Percentiles rank a stretch among this genome's conserved stretches.
Conservation (phyloP, 1,139 yeast species). For the Yamadazyma friedrichii region DNA sequence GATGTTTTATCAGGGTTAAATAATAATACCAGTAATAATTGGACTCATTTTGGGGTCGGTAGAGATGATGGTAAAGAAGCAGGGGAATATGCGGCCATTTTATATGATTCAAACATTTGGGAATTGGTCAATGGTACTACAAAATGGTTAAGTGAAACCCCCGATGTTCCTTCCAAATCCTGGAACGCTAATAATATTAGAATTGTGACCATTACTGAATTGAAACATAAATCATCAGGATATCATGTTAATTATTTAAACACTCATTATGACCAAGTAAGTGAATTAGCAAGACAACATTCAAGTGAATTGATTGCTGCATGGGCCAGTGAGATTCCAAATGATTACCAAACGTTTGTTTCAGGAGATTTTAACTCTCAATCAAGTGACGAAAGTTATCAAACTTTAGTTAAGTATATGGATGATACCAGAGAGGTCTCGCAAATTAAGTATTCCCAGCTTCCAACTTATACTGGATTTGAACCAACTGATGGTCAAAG, state of each 20-base stretch:
- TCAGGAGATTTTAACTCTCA: slow-evolving; percentile 18
- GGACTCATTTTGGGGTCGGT: slow-evolving; percentile 46
- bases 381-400: slow-evolving; percentile 15
- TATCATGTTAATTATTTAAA: slow-evolving; percentile 33
- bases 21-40: slow-evolving; percentile 16
- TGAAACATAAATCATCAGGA: slow-evolving; percentile 23
- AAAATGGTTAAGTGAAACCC: slow-evolving; percentile 45
- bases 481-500: slow-evolving; percentile 22
- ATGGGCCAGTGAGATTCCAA: slow-evolving; percentile 27
- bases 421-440: slow-evolving; percentile 23
- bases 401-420: slow-evolving; percentile 26
- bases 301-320: slow-evolving; percentile 31
- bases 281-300: slow-evolving; percentile 35
- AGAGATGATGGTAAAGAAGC: slow-evolving; percentile 43
- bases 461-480: slow-evolving; percentile 43
- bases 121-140: slow-evolving; percentile 33
- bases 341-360: slow-evolving; percentile 36
- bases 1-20: slow-evolving; percentile 26
- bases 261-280: slow-evolving; percentile 43
- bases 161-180: slow-evolving; percentile 39
- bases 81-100: slow-evolving; percentile 50
- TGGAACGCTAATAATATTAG: slow-evolving; percentile 45
- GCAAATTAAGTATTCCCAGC: slow-evolving; percentile 19
- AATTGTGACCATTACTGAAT: slow-evolving; percentile 40
- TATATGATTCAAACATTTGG: slow-evolving; percentile 32